phyloP scores from a whole-genome alignment of 805 yeast genomes.

The Kluyveromyces aestuarii region DNA sequence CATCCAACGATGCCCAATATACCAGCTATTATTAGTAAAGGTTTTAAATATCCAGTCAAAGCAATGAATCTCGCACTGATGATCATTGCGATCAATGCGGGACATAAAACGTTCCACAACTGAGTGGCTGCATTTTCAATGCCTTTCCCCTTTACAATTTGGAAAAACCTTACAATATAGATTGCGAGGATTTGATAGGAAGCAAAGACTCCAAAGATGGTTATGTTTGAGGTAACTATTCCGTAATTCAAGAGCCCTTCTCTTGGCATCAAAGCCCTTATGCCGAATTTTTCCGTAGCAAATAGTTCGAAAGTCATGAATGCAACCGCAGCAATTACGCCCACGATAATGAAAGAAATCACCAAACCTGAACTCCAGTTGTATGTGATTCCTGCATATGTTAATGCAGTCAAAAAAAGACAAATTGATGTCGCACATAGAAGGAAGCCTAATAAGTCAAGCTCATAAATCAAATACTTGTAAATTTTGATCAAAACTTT shows the following conservation, averaged over 20 bases:
- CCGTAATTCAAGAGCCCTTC: conserved; percentile 8
- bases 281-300: neutral
- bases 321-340: conserved; percentile 31
- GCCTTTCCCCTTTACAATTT: conserved; percentile 15
- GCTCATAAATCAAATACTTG: conserved; percentile 7
- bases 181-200: conserved; percentile 17
- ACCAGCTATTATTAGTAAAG: conserved; percentile 27
- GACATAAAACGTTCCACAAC: conserved; percentile 13
- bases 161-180: conserved; percentile 21
- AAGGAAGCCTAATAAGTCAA: conserved; percentile 19
- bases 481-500: neutral
- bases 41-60: conserved; percentile 29
- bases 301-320: conserved; percentile 40
- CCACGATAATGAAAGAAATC: conserved; percentile 35
- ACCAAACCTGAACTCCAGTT: conserved; percentile 43
- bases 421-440: conserved; percentile 16
- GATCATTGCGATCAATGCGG: conserved; percentile 16
- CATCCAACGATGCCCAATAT: conserved; percentile 27
- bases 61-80: conserved; percentile 25
- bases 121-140: conserved; percentile 22
- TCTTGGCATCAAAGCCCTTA: conserved; percentile 14
- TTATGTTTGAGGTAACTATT: conserved; percentile 11
- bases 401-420: conserved; percentile 15
- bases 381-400: conserved; percentile 46
- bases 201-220: conserved; percentile 12